Percentiles rank a stretch among this genome's conserved stretches.
phyloP scores from a whole-genome alignment of 129 eudicot species.

The Deinandra increscens region DNA sequence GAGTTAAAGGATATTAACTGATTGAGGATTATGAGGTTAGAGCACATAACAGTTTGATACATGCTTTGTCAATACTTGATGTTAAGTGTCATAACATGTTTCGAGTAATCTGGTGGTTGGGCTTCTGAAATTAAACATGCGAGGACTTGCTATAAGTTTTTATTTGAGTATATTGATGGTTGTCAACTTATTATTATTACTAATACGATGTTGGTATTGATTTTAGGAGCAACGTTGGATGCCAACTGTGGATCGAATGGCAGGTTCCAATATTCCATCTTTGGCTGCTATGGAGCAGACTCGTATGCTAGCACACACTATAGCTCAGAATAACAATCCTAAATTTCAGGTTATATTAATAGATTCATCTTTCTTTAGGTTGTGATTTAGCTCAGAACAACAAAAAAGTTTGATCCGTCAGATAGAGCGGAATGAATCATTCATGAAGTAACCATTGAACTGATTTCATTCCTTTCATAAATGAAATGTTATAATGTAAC shows the following conservation, averaged over 20 bases:
- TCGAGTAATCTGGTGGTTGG: slow-evolving; percentile 93
- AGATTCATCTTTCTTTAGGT: neutral
- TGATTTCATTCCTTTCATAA: neutral
- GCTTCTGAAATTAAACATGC: slow-evolving; percentile 97
- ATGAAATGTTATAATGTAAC: neutral
- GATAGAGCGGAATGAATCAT: neutral
- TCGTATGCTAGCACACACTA: slow-evolving; percentile 92
- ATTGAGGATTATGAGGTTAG: too few species aligned
- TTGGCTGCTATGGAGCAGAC: slow-evolving; percentile 97
- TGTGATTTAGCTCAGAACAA: neutral
- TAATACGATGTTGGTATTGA: slow-evolving; percentile 11
- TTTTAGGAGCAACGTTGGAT: slow-evolving; percentile 81
- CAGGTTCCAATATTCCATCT: slow-evolving; percentile 63
- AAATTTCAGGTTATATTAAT: slow-evolving; percentile 70
- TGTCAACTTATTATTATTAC: slow-evolving; percentile 5
- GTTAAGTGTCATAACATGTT: too few species aligned
- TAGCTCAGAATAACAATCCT: slow-evolving; percentile 89
- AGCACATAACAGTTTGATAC: too few species aligned
- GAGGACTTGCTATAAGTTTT: slow-evolving; percentile 25
- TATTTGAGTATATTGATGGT: neutral
- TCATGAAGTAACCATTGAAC: neutral
- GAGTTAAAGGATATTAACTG: too few species aligned
- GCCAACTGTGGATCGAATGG: slow-evolving; percentile 52
- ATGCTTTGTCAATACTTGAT: too few species aligned
- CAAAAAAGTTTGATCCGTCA: neutral